Evolutionary conservation across 768 basidiomycete genomes (phyloP).

Genomic region (Tulasnella sp.): DNA sequence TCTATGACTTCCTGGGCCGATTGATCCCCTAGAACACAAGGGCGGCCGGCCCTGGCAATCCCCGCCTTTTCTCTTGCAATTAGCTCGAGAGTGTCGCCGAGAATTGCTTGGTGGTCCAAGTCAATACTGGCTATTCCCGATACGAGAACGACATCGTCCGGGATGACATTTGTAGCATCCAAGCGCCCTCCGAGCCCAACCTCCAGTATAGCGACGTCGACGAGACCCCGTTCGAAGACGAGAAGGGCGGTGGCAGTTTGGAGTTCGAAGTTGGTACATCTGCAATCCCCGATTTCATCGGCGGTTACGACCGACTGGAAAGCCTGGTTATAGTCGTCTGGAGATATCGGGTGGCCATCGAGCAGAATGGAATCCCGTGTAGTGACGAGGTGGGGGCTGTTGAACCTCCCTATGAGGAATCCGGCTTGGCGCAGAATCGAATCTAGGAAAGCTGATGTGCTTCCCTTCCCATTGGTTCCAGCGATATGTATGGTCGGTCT

Average conservation of each 20-base stretch:
- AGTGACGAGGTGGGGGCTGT: constrained; percentile 84
- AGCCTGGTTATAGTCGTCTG: constrained; percentile 46
- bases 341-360: constrained; percentile 51
- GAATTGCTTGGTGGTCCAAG: constrained; percentile 87
- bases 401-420: constrained; percentile 73
- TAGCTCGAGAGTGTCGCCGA: constrained; percentile 67
- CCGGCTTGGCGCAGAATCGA: constrained; percentile 61
- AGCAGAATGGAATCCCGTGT: constrained; percentile 73
- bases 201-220: constrained; percentile 84
- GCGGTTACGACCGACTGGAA: constrained; percentile 48
- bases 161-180: constrained; percentile 91
- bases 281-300: constrained; percentile 43
- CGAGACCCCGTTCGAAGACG: constrained; percentile 59
- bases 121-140: constrained; percentile 85
- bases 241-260: constrained; percentile 75
- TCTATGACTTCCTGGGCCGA: constrained; percentile 40
- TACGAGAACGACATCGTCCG: constrained; percentile 61
- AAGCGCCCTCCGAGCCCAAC: constrained; percentile 91
- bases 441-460: constrained; percentile 75
- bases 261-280: constrained; percentile 75
- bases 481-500: constrained; percentile 86
- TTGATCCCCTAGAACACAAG: constrained; percentile 67
- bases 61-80: constrained; percentile 82
- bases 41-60: constrained; percentile 60
- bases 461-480: constrained; percentile 97